Evolutionary conservation across 768 basidiomycete species (phyloP).

Genomic region (Xerocomellus amylosporus): DNA sequence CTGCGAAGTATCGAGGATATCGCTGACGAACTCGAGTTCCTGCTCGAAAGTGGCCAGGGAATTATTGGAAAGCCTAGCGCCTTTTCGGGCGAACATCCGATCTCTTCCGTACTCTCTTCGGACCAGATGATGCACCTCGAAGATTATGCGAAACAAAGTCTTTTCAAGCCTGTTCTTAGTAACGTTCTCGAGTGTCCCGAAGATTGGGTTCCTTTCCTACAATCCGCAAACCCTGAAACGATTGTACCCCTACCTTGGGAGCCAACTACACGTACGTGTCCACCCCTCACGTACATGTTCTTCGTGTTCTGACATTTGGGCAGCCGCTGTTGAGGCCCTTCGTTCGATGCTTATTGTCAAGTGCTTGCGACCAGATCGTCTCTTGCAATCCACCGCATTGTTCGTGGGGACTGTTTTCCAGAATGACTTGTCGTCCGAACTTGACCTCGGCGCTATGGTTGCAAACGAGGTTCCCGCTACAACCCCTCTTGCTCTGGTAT

Average conservation of each 20-base stretch:
- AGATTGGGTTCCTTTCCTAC: constrained; percentile 71
- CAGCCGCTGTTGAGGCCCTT: constrained; percentile 72
- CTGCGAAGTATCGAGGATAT: constrained; percentile 77
- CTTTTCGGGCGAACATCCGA: constrained; percentile 36
- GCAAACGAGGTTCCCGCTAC: constrained; percentile 71
- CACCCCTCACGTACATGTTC: neutral
- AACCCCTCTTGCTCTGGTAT: constrained; percentile 86
- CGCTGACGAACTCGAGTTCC: constrained; percentile 81
- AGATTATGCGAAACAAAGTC: constrained; percentile 63
- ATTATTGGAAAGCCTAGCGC: constrained; percentile 39
- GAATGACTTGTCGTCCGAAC: constrained; percentile 74
- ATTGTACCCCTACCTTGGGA: constrained; percentile 79
- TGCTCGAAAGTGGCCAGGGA: constrained; percentile 85
- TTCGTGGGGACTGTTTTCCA: constrained; percentile 79
- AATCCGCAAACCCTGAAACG: constrained; percentile 63
- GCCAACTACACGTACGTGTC: constrained; percentile 65
- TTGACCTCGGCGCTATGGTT: constrained; percentile 78
- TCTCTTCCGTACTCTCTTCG: constrained; percentile 50
- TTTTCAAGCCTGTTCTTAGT: constrained; percentile 74
- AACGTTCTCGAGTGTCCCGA: constrained; percentile 60
- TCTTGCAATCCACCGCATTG: constrained; percentile 75
- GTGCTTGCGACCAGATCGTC: constrained; percentile 89
- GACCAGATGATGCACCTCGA: constrained; percentile 72
- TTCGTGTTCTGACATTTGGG: constrained; percentile 15
- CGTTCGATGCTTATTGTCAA: constrained; percentile 79